Evolutionary conservation across 2,329 filamentous ascomycete genomes (phyloP), one percentile per base, ranked within the genome.

Genomic region (Arthrinium phaeospermum): DNA sequence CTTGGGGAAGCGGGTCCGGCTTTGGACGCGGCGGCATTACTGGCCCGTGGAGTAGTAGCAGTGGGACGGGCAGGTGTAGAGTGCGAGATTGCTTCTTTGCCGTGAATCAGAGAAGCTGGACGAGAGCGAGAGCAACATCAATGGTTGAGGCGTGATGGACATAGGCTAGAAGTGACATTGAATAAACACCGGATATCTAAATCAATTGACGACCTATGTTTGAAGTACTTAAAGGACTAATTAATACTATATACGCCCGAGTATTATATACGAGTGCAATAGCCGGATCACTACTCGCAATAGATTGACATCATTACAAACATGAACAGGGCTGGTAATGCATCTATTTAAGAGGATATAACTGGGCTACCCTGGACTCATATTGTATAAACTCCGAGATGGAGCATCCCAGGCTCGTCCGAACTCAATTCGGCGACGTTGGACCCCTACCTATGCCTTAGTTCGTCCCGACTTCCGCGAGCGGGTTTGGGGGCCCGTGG

Each of bases 11-110:
- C 45, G 47, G 27, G 34, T 53, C 1, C 30, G 68, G 27, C 4
- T 13, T 8, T 69, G 68, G 68, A 51, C 68, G 45, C 68, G 7
- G 68, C 16, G 30, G 45, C 68, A 53, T 41, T 53, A 69, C 68
- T 69, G 68, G 68, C 68, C 68, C 5, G 22, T 69, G 46, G 46
- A 69, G 47, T 69, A 45, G 51, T 7, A 3, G 46, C n/a, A 8
- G 1, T n/a, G n/a, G 16, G 16, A 22, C 2, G 3, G 10, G 22
- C 8, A 2, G 22, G 7, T 12, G 46, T 10, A 49, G 7, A 46
- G 45, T 19, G 46, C 2, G 2, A 10, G 46, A 0, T 49, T 1
- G 45, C 22, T n/a, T 8, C 2, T 12, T 45, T 1, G 12, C 4
- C 2, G 4, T 14, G 44, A 1, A 45, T 6, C 3, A 3, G 13